These are phyloP conservation scores for Russula vinacea DNA, from an alignment of 768 basidiomycete species.

Conservation along the genomic window DNA sequence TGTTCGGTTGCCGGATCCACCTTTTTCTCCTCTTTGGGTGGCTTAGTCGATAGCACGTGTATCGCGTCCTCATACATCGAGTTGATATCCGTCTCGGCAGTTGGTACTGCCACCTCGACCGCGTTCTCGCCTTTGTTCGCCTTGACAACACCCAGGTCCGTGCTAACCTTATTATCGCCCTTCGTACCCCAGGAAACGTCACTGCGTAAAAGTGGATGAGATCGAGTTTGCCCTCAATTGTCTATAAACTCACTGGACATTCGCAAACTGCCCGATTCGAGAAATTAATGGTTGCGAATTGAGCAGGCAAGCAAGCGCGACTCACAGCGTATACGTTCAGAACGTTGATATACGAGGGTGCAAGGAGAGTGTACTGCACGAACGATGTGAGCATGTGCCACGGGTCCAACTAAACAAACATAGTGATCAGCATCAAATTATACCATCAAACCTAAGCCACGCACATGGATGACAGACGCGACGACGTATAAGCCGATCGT, in stretches of 20 bases:
- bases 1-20: conserved; percentile 60
- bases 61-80: conserved; percentile 90
- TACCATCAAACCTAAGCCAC: conserved; percentile 37
- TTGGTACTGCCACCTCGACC: conserved; percentile 83
- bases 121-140: conserved; percentile 66
- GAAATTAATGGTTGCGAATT: neutral
- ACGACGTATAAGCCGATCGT: conserved; percentile 88
- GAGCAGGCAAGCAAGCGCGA: conserved; percentile 3
- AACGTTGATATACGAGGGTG: conserved; percentile 91
- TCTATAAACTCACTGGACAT: conserved; percentile 54
- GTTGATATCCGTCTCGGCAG: conserved; percentile 85
- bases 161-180: conserved; percentile 82
- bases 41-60: conserved; percentile 71
- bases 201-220: conserved; percentile 34
- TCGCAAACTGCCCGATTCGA: conserved; percentile 57
- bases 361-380: conserved; percentile 86
- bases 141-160: conserved; percentile 82
- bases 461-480: conserved; percentile 78
- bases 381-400: conserved; percentile 99
- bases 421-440: conserved; percentile 14
- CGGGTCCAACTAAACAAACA: conserved; percentile 69
- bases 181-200: conserved; percentile 97
- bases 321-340: conserved; percentile 85
- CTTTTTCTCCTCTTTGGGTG: conserved; percentile 66
- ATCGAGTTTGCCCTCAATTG: neutral